These are phyloP conservation scores for Fraxinus latifolia DNA, from an alignment of 305 asterid species.

Conservation along the genomic window DNA sequence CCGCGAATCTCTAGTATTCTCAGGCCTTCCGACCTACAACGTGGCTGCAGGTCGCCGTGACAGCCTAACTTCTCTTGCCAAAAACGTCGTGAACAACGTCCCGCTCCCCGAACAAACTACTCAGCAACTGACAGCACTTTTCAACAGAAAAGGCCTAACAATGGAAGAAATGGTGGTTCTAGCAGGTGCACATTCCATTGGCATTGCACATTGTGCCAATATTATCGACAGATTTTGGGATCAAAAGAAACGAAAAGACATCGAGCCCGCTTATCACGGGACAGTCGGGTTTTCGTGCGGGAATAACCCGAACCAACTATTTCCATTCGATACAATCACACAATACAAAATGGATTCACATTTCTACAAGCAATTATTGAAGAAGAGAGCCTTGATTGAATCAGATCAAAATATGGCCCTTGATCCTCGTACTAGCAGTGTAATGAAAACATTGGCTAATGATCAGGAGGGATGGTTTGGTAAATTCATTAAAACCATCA, in stretches of 20 bases:
- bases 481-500: constrained; percentile 36
- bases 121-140: constrained; percentile 13
- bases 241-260: constrained; percentile 30
- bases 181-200: constrained; percentile 59
- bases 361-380: constrained; percentile 44
- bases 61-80: constrained; percentile 40
- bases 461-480: constrained; percentile 49
- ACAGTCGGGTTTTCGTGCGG: constrained; percentile 31
- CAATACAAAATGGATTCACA: constrained; percentile 51
- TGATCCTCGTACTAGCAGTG: constrained; percentile 26
- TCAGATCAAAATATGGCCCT: constrained; percentile 47
- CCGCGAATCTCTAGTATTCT: constrained; percentile 49
- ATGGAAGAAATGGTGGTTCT: constrained; percentile 55
- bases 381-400: constrained; percentile 47
- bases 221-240: constrained; percentile 31
- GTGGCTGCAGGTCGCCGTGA: constrained; percentile 56
- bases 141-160: constrained; percentile 36
- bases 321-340: constrained; percentile 48
- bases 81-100: constrained; percentile 28
- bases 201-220: constrained; percentile 47
- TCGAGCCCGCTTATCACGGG: constrained; percentile 36
- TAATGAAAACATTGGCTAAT: constrained; percentile 36
- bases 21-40: constrained; percentile 39
- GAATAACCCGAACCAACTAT: constrained; percentile 19
- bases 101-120: constrained; percentile 31